phyloP scores from a whole-genome alignment of 176 grass and related monocot species.

The Bothriochloa decipiens region DNA sequence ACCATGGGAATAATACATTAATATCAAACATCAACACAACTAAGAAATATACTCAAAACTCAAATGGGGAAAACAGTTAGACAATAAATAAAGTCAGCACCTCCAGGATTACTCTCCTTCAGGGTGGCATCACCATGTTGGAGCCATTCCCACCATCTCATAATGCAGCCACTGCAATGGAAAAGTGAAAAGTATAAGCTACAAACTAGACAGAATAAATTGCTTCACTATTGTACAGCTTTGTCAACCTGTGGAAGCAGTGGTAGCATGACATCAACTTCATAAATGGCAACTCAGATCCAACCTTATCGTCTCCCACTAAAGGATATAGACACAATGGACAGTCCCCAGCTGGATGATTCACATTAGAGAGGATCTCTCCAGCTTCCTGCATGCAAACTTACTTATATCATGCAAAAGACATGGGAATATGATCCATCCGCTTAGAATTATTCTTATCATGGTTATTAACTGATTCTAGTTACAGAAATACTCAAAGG shows the following conservation, averaged over 20 bases:
- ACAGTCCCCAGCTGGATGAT: slow-evolving; percentile 95
- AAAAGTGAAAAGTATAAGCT: slow-evolving; percentile 40
- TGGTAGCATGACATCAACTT: slow-evolving; percentile 99
- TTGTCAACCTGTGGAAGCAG: slow-evolving; percentile 83
- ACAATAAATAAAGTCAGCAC: slow-evolving; percentile 32
- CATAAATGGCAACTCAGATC: slow-evolving; percentile 73
- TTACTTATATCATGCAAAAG: slow-evolving; percentile 39
- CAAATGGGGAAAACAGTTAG: neutral
- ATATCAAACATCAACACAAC: neutral
- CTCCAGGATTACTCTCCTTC: slow-evolving; percentile 40
- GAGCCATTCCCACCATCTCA: slow-evolving; percentile 89
- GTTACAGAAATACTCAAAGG: slow-evolving; percentile 1
- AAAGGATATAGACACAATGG: slow-evolving; percentile 94
- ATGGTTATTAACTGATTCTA: neutral
- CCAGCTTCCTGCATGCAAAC: slow-evolving; percentile 70
- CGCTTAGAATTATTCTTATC: neutral
- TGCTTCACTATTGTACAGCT: slow-evolving; percentile 22
- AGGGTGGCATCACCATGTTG: slow-evolving; percentile 45
- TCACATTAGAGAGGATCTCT: slow-evolving; percentile 86
- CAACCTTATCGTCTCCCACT: slow-evolving; percentile 57
- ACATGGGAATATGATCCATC: slow-evolving; percentile 6
- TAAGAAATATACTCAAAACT: slow-evolving; percentile 2
- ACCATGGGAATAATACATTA: neutral
- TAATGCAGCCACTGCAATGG: slow-evolving; percentile 73
- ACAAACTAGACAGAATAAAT: slow-evolving; percentile 19